Evolutionary conservation across 75 land plant species (phyloP).

Genomic region (Larix kaempferi): DNA sequence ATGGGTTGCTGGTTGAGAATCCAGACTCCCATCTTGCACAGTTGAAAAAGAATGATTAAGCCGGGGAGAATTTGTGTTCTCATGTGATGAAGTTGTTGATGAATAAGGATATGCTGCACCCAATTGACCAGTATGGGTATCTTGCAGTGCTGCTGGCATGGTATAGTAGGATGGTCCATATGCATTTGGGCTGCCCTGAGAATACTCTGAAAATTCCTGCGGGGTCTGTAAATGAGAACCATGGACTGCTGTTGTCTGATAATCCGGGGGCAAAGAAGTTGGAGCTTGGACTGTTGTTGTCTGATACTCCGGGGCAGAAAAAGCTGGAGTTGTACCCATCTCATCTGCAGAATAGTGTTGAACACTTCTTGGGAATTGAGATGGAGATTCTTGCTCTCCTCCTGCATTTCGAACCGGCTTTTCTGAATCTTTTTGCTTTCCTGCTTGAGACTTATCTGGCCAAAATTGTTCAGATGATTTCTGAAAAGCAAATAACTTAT

Average conservation of each 20-base stretch:
- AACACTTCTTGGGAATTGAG: constrained; percentile 8
- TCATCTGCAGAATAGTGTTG: constrained; percentile 8
- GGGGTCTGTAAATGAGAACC: constrained; percentile 10
- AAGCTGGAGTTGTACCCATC: constrained; percentile 8
- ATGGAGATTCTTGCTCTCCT: background rate
- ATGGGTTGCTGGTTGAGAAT: constrained; percentile 33
- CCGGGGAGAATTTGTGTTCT: background rate
- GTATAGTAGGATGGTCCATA: background rate
- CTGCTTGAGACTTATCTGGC: constrained; percentile 6
- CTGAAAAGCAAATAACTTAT: constrained; percentile 7
- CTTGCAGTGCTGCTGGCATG: background rate
- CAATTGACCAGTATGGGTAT: background rate
- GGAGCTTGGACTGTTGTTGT: background rate
- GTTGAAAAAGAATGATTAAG: constrained; percentile 53
- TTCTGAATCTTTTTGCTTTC: background rate
- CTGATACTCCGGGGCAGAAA: constrained; percentile 5
- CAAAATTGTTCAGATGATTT: background rate
- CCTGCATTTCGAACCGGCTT: background rate
- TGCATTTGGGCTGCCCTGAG: background rate
- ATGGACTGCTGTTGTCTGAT: background rate
- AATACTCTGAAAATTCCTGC: constrained; percentile 1
- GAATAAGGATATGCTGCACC: constrained; percentile 8
- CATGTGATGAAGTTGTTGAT: background rate
- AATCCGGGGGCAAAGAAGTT: background rate
- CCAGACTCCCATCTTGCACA: constrained; percentile 43